A percentile compares a stretch with the other conserved stretches of the same genome.
Conservation (phyloP, 495 filamentous ascomycete genomes). For the Penicillium parvum region DNA sequence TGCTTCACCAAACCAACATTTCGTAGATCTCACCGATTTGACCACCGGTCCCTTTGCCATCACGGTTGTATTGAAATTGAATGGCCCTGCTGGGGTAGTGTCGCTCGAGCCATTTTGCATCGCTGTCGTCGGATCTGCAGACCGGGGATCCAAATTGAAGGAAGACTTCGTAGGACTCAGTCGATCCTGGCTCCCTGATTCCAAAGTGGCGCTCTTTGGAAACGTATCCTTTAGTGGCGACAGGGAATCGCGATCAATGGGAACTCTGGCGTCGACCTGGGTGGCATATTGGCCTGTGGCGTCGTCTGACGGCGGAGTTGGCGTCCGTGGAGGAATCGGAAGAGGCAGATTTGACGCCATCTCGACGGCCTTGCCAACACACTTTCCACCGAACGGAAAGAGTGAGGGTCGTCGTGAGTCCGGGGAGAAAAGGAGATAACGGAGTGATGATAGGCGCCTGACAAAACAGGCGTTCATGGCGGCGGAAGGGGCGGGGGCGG, state of each 20-base stretch:
- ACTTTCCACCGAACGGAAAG: slow-evolving; percentile 37
- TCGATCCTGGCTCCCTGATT: slow-evolving; percentile 25
- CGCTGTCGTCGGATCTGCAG: slow-evolving; percentile 32
- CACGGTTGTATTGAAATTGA: slow-evolving; percentile 89
- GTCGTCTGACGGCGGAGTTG: slow-evolving; percentile 63
- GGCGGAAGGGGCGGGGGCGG: slow-evolving; percentile 19
- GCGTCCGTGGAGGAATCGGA: slow-evolving; percentile 61
- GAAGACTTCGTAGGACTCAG: slow-evolving; percentile 38
- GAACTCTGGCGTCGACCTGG: slow-evolving; percentile 30
- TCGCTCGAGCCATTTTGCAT: slow-evolving; percentile 39
- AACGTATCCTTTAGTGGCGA: slow-evolving; percentile 58
- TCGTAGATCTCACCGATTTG: slow-evolving; percentile 63
- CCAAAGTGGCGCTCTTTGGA: slow-evolving; percentile 25
- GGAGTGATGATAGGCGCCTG: slow-evolving; percentile 7
- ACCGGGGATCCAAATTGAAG: slow-evolving; percentile 39
- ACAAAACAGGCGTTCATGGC: slow-evolving; percentile 4
- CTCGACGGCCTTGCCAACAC: slow-evolving; percentile 7
- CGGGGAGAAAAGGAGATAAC: slow-evolving; percentile 31
- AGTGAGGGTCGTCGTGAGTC: slow-evolving; percentile 56
- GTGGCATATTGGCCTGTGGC: slow-evolving; percentile 24
- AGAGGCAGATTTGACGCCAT: slow-evolving; percentile 61
- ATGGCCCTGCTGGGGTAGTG: slow-evolving; percentile 52
- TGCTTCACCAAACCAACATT: neutral
- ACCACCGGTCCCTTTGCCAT: slow-evolving; percentile 69
- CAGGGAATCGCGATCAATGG: slow-evolving; percentile 57